These are phyloP conservation scores for Cladorrhinum sp. DNA, from an alignment of 2,329 filamentous ascomycete species.

Conservation along the genomic window DNA sequence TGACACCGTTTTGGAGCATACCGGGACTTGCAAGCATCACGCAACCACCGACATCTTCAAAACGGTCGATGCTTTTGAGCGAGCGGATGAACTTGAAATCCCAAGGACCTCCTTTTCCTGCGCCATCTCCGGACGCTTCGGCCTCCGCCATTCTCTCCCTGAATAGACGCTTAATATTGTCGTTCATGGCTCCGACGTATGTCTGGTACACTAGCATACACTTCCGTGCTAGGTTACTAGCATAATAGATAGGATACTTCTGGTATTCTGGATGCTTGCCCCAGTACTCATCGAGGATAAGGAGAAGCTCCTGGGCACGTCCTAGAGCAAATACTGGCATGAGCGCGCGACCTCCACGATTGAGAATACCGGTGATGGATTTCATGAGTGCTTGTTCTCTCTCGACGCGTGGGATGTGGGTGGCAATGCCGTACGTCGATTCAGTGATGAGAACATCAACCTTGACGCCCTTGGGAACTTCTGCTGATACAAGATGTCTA, in stretches of 20 bases:
- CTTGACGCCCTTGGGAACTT: constrained; percentile 83
- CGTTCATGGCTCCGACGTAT: constrained; percentile 97
- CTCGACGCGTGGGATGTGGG: constrained; percentile 85
- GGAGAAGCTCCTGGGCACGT: constrained; percentile 84
- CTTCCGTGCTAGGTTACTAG: constrained; percentile 88
- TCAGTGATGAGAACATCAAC: constrained; percentile 97
- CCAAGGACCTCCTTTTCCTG: constrained; percentile 83
- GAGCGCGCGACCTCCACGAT: constrained; percentile 85
- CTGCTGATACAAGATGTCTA: constrained; percentile 88
- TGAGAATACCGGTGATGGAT: constrained; percentile 84
- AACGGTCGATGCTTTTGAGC: constrained; percentile 87
- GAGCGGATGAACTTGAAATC: constrained; percentile 94
- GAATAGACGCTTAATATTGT: constrained; percentile 97
- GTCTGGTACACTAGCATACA: constrained; percentile 99
- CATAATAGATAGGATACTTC: constrained; percentile 94
- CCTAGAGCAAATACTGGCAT: constrained; percentile 96
- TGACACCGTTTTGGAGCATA: constrained; percentile 97
- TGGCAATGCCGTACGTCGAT: constrained; percentile 94
- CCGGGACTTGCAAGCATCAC: constrained; percentile 97
- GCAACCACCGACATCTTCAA: constrained; percentile 92
- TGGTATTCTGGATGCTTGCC: constrained; percentile 82
- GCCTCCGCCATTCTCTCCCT: constrained; percentile 88
- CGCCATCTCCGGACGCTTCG: constrained; percentile 71
- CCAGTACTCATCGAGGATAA: constrained; percentile 98
- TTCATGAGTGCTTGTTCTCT: constrained; percentile 94